Conservation (phyloP, 139 green algal species). For the Limnomonas spitsbergensis region DNA sequence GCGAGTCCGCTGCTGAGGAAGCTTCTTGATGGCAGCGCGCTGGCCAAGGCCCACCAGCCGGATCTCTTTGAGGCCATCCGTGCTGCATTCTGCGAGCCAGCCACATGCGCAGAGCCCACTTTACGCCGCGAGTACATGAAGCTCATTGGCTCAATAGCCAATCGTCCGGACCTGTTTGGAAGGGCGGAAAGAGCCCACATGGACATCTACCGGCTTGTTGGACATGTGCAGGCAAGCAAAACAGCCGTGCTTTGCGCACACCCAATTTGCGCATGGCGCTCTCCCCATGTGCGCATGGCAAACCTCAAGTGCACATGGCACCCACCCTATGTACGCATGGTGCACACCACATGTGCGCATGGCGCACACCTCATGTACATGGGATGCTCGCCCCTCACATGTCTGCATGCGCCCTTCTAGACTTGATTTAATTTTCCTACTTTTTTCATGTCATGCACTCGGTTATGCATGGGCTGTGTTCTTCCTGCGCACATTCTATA, state of each 20-base stretch:
- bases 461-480: no score
- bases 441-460: no score
- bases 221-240: background rate
- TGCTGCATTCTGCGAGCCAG: conserved; percentile 11
- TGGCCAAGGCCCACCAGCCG: conserved; percentile 24
- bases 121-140: conserved; percentile 48
- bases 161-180: conserved; percentile 23
- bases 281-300: no score
- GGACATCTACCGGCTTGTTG: conserved; percentile 27
- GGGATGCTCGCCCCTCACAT: no score
- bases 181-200: conserved; percentile 23
- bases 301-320: no score
- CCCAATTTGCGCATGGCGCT: conserved; percentile 9
- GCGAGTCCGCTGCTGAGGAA: conserved; percentile 65
- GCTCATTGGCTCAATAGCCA: conserved; percentile 36
- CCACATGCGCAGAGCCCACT: conserved; percentile 9
- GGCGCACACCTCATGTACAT: no score
- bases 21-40: conserved; percentile 45
- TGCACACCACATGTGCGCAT: no score
- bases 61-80: conserved; percentile 27
- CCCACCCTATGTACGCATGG: no score
- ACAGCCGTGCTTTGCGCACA: conserved; percentile 16
- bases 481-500: no score
- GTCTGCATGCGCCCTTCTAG: no score
- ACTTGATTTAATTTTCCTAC: no score